Conservation (phyloP, 2,329 filamentous ascomycete species). For the Graphilbum fragrans region DNA sequence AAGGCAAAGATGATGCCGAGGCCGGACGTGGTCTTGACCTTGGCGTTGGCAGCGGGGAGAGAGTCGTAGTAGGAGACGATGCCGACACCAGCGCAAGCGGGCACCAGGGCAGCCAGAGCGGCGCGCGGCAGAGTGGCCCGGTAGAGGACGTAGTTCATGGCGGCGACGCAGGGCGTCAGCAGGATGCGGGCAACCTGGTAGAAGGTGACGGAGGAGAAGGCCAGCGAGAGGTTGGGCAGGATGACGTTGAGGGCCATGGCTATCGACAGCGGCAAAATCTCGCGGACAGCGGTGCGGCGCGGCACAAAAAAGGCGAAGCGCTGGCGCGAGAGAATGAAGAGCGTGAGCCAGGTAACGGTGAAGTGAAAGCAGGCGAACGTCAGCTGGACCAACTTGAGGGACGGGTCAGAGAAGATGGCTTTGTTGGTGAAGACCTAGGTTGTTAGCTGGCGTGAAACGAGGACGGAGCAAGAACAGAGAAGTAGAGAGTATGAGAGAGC, state of each 20-base stretch:
- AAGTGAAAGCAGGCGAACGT: slow-evolving; percentile 60
- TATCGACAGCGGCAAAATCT: slow-evolving; percentile 51
- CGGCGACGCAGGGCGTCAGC: slow-evolving; percentile 51
- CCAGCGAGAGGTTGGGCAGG: slow-evolving; percentile 54
- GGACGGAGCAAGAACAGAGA: not conserved
- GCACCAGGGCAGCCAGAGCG: slow-evolving; percentile 43
- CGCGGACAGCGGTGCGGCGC: slow-evolving; percentile 38
- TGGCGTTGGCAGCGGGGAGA: slow-evolving; percentile 31
- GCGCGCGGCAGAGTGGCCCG: slow-evolving; percentile 38
- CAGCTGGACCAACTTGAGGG: slow-evolving; percentile 48
- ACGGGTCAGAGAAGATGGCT: slow-evolving; percentile 52
- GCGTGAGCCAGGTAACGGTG: slow-evolving; percentile 49
- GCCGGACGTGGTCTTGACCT: slow-evolving; percentile 40
- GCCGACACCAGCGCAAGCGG: slow-evolving; percentile 51
- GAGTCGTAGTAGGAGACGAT: slow-evolving; percentile 59
- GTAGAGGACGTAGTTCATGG: slow-evolving; percentile 54
- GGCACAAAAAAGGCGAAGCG: slow-evolving; percentile 46
- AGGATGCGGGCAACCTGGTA: slow-evolving; percentile 59
- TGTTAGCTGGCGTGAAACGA: not conserved
- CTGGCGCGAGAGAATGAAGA: slow-evolving; percentile 49
- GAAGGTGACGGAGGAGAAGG: slow-evolving; percentile 56
- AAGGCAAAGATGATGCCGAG: slow-evolving; percentile 55
- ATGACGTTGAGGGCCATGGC: slow-evolving; percentile 61
- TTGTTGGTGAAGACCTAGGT: slow-evolving; percentile 66
- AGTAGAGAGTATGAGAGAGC: not conserved